phyloP scores from a whole-genome alignment of 176 grass and related monocot genomes.

The Elaeis guineensis region DNA sequence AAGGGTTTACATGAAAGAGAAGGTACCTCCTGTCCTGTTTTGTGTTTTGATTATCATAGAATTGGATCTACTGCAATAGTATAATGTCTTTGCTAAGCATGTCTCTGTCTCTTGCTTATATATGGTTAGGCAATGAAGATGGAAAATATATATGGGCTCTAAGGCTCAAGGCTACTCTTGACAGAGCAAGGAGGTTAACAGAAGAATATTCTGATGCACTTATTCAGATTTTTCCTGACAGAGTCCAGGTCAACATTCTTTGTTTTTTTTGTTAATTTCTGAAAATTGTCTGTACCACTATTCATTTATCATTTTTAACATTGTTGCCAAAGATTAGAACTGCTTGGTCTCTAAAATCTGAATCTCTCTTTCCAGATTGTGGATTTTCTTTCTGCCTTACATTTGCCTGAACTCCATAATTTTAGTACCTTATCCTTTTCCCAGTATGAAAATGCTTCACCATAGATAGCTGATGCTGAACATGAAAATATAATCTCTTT shows the following conservation, averaged over 20 bases:
- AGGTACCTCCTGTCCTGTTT: constrained; percentile 34
- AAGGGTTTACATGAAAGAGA: constrained; percentile 69
- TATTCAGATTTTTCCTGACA: constrained; percentile 84
- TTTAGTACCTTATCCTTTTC: no score
- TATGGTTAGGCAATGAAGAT: constrained; percentile 61
- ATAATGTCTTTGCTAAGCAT: not conserved
- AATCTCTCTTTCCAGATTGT: no score
- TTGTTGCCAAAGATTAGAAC: no score
- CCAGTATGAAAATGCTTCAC: no score
- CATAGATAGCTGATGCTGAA: no score
- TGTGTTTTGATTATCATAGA: not conserved
- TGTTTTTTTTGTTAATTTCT: not conserved
- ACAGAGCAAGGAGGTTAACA: constrained; percentile 83
- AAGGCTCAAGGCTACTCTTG: constrained; percentile 88
- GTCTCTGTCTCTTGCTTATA: constrained; percentile 15
- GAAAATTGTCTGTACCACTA: no score
- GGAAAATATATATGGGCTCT: constrained; percentile 79
- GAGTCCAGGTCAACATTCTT: constrained; percentile 54
- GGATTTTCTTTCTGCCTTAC: no score
- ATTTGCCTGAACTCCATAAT: no score
- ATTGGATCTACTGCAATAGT: no score
- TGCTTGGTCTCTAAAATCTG: no score
- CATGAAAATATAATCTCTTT: no score
- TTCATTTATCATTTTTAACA: no score
- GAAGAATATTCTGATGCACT: constrained; percentile 92